Evolutionary conservation across 1,139 yeast species (phyloP), one percentile per base, ranked within the genome.

Genomic region (Lodderomyces orthopsilosis): DNA sequence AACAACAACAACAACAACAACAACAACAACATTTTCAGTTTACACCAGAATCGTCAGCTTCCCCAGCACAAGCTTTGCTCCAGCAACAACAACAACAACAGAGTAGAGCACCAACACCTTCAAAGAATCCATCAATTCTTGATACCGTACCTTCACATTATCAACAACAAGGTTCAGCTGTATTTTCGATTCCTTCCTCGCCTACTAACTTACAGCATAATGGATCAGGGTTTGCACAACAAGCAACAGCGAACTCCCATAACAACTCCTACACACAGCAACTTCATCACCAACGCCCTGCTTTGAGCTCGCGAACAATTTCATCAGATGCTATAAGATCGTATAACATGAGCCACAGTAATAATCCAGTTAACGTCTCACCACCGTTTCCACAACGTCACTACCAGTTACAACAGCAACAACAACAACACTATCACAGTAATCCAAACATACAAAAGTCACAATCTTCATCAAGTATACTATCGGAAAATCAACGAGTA

Each of bases 141-240:
- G 22, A 22, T n/a, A n/a, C 17, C 22, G 12, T 27, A n/a, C 47
- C 45, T 22, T 21, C 38, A 37, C 54, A 49, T 35, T 46, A 48
- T 27, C 43, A 49, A 28, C 64, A 57, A 44, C 56, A 54, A 41
- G 65, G 63, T 4, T 43, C 57, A 17, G 65, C 66, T 1, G 48
- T 59, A 2, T 62, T 62, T 43, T 57, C 61, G 15, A 40, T 60
- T 27, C 65, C 66, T 9, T 55, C 62, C 3, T 61, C 64, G 1
- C 66, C 67, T 5, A 59, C 66, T 7, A 48, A 45, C 37, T 45
- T 45, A 32, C 52, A 43, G 42, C 47, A 46, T 43, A 34, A 19
- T 17, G 34, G 19, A 15, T 6, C 15, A 30, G 6, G 7, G 12
- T 7, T 4, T 30, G 10, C 14, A 13, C 34, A 30, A 17, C 18